A percentile compares a stretch with the other conserved stretches of the same genome.
Evolutionary conservation across 176 grass and related monocot species (phyloP).

Genomic region (Juncus effusus): DNA sequence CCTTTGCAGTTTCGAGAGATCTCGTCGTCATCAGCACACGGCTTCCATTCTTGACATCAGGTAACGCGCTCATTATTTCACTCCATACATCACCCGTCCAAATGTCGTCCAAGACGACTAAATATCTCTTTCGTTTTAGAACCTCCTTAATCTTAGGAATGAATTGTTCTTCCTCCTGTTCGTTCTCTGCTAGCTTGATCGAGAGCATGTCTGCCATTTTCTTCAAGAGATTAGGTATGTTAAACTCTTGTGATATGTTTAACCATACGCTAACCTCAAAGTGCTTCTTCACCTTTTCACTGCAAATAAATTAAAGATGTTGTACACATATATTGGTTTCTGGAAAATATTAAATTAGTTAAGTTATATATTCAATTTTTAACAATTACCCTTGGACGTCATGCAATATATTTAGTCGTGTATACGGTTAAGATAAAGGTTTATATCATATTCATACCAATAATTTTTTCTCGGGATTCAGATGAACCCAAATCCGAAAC

Average conservation of each 20-base stretch:
- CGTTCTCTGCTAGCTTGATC: neutral
- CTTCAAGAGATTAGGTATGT: neutral
- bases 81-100: neutral
- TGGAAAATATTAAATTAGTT: no score
- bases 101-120: conserved; percentile 12
- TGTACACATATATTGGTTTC: no score
- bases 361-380: no score
- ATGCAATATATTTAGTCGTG: no score
- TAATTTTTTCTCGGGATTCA: no score
- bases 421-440: no score
- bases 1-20: neutral
- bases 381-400: no score
- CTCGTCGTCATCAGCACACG: conserved; percentile 13
- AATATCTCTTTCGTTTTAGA: neutral
- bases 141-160: neutral
- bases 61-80: neutral
- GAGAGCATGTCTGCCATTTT: neutral
- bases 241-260: neutral
- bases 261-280: conserved; percentile 1
- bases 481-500: no score
- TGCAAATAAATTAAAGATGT: no score
- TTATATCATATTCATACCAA: no score
- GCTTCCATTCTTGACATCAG: neutral
- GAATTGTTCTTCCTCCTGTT: neutral
- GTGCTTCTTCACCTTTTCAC: neutral